Percentiles rank a stretch among this genome's conserved stretches.
Conservation (phyloP, 73 alveolate species). For the Urostyla sp. region DNA sequence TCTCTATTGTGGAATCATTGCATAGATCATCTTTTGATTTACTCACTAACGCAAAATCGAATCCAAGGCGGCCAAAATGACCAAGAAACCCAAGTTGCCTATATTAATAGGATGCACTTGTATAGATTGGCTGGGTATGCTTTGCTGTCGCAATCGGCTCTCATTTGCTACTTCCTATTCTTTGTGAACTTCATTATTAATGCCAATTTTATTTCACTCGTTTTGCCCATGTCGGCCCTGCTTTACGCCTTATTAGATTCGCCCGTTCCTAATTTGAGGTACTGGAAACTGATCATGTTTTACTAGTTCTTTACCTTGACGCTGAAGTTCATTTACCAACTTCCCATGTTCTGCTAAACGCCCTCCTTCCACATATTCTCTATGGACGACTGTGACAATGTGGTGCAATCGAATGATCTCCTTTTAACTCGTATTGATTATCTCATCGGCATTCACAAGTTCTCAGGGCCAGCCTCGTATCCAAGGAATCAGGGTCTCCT, state of each 20-base stretch:
- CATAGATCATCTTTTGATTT: slow-evolving; percentile 19
- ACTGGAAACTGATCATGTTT: slow-evolving; percentile 60
- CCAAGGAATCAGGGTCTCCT: slow-evolving; percentile 64
- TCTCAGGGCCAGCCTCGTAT: slow-evolving; percentile 65
- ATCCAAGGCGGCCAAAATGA: background rate
- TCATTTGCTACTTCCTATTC: slow-evolving; percentile 11
- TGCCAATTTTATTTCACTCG: slow-evolving; percentile 61
- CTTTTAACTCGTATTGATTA: slow-evolving; percentile 69
- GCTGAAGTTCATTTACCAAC: slow-evolving; percentile 65
- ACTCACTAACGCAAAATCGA: background rate
- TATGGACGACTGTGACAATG: slow-evolving; percentile 45
- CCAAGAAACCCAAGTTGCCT: no score
- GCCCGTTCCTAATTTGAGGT: slow-evolving; percentile 68
- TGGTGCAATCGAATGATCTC: slow-evolving; percentile 32
- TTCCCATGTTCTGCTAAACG: slow-evolving; percentile 78
- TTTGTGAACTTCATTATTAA: slow-evolving; percentile 19
- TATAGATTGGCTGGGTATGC: slow-evolving; percentile 3
- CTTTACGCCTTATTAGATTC: slow-evolving; percentile 67
- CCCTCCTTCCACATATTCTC: slow-evolving; percentile 65
- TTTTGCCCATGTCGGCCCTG: slow-evolving; percentile 64
- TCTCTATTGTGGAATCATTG: slow-evolving; percentile 9
- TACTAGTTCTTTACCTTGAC: slow-evolving; percentile 58
- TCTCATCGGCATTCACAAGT: slow-evolving; percentile 73
- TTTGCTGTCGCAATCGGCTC: background rate
- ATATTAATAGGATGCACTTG: background rate